Evolutionary conservation across 2,329 filamentous ascomycete genomes (phyloP), one percentile per base, ranked within the genome.

Genomic region (Trichothecium roseum): DNA sequence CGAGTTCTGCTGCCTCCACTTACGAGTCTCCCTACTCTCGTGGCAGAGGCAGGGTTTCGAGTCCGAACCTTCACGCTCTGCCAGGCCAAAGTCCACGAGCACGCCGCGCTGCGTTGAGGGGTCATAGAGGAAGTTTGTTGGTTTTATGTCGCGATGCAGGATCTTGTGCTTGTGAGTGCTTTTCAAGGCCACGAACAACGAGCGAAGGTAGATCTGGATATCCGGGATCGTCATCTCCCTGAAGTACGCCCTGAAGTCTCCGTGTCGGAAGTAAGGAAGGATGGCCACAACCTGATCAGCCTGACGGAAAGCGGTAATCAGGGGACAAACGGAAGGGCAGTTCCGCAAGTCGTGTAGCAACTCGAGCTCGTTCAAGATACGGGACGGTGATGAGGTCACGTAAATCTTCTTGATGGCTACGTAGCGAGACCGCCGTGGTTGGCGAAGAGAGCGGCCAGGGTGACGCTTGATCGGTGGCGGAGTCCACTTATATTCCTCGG

Each of bases 401-500:
- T 98, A 98, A 48, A 98, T 98, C 65, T 98, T 98, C 65, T 98
- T 98, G 59, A 98, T 84, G 15, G 93, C 91, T 42, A 98, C 93
- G 52, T 81, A 96, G 54, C 82, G 84, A 17, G 81, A 68, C 16
- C 43, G 45, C 36, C 46, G 54, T 10, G 10, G 6, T 29, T 52
- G 48, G 32, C 52, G 53, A 8, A 49, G 47, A 5, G 49, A 46
- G 15, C 45, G 46, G 30, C 51, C 49, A 22, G 42, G 39, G 10
- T 38, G 28, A 56, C 68, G 51, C 52, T 76, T 81, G 9, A 76
- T 53, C 1, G 78, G 75, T n/a, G 78, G 81, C n/a, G 77, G 73
- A 15, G 69, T 67, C 75, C 79, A 87, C 49, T 76, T 72, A n/a
- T 66, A 59, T 37, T 77, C 70, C 29, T 79, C 76, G 43, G 73